Evolutionary conservation across 1,139 yeast genomes (phyloP).

Genomic region (Suhomyces ambrosiae): DNA sequence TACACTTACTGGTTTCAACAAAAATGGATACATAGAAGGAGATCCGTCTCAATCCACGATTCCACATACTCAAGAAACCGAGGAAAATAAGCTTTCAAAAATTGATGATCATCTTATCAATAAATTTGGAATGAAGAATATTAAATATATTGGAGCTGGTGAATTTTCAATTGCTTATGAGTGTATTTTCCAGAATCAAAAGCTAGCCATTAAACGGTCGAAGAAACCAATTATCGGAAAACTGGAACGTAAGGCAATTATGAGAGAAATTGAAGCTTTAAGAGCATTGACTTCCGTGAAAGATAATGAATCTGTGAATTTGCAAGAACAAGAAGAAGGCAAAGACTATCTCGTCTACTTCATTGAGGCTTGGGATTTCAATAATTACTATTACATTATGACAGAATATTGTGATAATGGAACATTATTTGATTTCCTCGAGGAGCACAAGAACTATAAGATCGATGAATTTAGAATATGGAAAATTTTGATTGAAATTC

Average conservation of each 20-base stretch:
- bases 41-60: slow-evolving; percentile 1
- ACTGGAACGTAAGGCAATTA: slow-evolving; percentile 40
- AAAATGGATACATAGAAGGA: slow-evolving; percentile 4
- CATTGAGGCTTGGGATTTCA: slow-evolving; percentile 84
- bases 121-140: slow-evolving; percentile 66
- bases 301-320: slow-evolving; percentile 44
- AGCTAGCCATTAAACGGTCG: slow-evolving; percentile 85
- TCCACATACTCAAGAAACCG: slow-evolving; percentile 10
- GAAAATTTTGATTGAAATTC: slow-evolving; percentile 86
- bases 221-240: slow-evolving; percentile 54
- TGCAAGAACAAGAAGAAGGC: slow-evolving; percentile 68
- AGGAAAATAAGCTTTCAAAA: slow-evolving; percentile 16
- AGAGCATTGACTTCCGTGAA: slow-evolving; percentile 45
- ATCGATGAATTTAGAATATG: slow-evolving; percentile 98
- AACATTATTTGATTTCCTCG: slow-evolving; percentile 74
- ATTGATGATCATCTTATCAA: slow-evolving; percentile 63
- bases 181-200: slow-evolving; percentile 62
- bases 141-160: slow-evolving; percentile 75
- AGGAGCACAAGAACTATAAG: slow-evolving; percentile 70
- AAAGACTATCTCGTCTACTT: slow-evolving; percentile 78
- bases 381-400: slow-evolving; percentile 81
- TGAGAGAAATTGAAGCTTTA: slow-evolving; percentile 49
- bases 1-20: slow-evolving; percentile 12
- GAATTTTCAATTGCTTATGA: slow-evolving; percentile 89
- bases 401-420: slow-evolving; percentile 97